Evolutionary conservation across 352 stramenopile genomes (phyloP), one percentile per base, ranked within the genome.

Genomic region (Globisporangium viniferum): DNA sequence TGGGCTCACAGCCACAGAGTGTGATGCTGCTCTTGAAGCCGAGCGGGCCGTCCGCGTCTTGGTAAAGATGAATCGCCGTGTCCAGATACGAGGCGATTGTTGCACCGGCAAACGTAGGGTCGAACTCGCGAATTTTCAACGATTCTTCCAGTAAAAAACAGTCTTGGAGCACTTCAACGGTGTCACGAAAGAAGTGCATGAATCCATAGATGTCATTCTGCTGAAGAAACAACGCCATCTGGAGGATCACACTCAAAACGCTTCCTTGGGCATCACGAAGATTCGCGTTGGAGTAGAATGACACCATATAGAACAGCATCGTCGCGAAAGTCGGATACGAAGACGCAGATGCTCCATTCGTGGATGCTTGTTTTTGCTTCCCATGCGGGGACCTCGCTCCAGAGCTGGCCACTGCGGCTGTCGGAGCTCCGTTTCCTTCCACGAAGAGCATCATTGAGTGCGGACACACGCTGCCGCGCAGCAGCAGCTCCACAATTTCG

Each of bases 251-350:
- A 22, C 70, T 62, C 39, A 84, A 44, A 0, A 92, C 80, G 44
- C 78, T 81, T 58, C 63, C 41, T 44, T 90, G 82, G 1, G 80
- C 73, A 8, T 76, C 62, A 15, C 54, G 62, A 4, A 90, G 69
- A 31, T 41, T 67, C 20, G 73, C 59, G 31, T 83, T 89, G 2
- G 76, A 83, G 59, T 82, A 90, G 49, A 92, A 92, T 14, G 80
- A 86, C 8, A 92, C 60, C 80, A 92, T 86, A 55, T 91, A 90
- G 46, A 92, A 86, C 29, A 91, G 67, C 75, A 92, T 89, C 7
- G 76, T 90, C 22, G 74, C 80, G 41, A 88, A 73, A 2, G 76
- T 83, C 12, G 78, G 70, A 57, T 82, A 88, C 18, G 77, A 81
- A 20, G 76, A 70, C 0, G 72, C 44, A 35, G 59, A 39, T 35